Percentiles rank a stretch among this genome's conserved stretches.
These are phyloP conservation scores for Leccinellum albellum DNA, from an alignment of 768 basidiomycete genomes.

Conservation along the genomic window DNA sequence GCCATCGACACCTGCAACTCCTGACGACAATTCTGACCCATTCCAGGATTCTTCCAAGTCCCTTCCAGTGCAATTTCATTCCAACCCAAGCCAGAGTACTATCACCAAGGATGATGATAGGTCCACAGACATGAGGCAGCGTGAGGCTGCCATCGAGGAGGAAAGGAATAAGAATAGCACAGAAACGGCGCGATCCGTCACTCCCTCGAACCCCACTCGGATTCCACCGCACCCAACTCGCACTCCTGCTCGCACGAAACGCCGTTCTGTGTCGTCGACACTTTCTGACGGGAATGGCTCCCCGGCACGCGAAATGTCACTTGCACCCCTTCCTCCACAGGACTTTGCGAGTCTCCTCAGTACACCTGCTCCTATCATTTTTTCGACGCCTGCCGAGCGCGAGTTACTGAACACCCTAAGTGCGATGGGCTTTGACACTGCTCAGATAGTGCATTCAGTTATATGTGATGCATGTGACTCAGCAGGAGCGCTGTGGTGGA, in stretches of 20 bases:
- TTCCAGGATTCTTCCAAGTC: conserved; percentile 31
- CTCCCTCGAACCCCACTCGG: conserved; percentile 23
- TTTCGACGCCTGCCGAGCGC: conserved; percentile 79
- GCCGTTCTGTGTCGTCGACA: conserved; percentile 89
- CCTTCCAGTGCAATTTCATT: conserved; percentile 37
- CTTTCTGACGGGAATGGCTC: conserved; percentile 62
- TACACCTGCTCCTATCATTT: conserved; percentile 74
- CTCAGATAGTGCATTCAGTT: conserved; percentile 94
- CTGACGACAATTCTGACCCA: conserved; percentile 48
- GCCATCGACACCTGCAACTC: conserved; percentile 55
- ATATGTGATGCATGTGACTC: conserved; percentile 90
- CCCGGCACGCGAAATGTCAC: conserved; percentile 44
- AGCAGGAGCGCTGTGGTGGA: conserved; percentile 93
- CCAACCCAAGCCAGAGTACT: conserved; percentile 56
- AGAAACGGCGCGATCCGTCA: conserved; percentile 8
- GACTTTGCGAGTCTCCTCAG: conserved; percentile 64
- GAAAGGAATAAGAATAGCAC: conserved; percentile 22
- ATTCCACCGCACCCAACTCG: conserved; percentile 68
- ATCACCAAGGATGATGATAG: conserved; percentile 42
- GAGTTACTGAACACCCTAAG: conserved; percentile 74
- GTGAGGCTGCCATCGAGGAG: conserved; percentile 55
- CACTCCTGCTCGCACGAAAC: conserved; percentile 92
- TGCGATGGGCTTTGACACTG: conserved; percentile 82
- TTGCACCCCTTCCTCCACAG: conserved; percentile 37
- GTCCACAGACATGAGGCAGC: conserved; percentile 33